These are phyloP conservation scores for Globisporangium nodosum DNA, from an alignment of 352 stramenopile genomes.

Conservation along the genomic window DNA sequence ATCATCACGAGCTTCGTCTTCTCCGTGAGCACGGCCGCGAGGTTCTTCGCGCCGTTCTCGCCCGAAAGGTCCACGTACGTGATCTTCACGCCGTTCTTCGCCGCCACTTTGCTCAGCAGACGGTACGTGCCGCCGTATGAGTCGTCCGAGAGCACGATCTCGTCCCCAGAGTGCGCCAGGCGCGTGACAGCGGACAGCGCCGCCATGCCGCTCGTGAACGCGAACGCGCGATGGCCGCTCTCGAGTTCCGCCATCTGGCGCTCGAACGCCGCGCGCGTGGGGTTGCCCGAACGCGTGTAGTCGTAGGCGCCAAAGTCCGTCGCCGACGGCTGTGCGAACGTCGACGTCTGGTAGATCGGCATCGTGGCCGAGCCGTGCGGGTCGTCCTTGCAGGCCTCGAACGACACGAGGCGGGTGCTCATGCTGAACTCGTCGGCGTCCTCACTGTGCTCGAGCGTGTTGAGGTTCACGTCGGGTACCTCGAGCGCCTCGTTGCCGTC, in stretches of 20 bases:
- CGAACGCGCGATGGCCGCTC: constrained; percentile 70
- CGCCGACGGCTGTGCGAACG: constrained; percentile 85
- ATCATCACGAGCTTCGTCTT: constrained; percentile 95
- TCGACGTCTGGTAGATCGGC: constrained; percentile 91
- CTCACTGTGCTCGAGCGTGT: constrained; percentile 23
- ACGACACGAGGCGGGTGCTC: constrained; percentile 69
- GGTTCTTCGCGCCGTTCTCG: constrained; percentile 51
- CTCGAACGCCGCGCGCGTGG: constrained; percentile 91
- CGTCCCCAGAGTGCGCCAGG: constrained; percentile 86
- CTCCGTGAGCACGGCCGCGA: constrained; percentile 40
- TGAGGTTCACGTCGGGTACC: constrained; percentile 27
- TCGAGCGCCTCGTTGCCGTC: constrained; percentile 70
- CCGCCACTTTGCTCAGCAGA: constrained; percentile 85
- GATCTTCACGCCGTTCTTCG: constrained; percentile 70
- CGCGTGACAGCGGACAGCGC: constrained; percentile 91
- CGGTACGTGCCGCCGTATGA: constrained; percentile 96
- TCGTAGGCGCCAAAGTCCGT: constrained; percentile 90
- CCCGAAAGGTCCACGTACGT: constrained; percentile 87
- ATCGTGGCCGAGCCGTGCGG: constrained; percentile 87
- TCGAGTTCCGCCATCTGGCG: constrained; percentile 86
- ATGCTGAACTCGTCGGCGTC: constrained; percentile 53
- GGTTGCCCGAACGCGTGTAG: constrained; percentile 93
- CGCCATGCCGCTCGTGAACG: constrained; percentile 95
- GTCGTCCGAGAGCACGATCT: constrained; percentile 93
- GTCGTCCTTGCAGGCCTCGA: constrained; percentile 85